Base-by-base conservation (phyloP, 768 basidiomycete genomes). In the Goffeauzyma gilvescens region DNA sequence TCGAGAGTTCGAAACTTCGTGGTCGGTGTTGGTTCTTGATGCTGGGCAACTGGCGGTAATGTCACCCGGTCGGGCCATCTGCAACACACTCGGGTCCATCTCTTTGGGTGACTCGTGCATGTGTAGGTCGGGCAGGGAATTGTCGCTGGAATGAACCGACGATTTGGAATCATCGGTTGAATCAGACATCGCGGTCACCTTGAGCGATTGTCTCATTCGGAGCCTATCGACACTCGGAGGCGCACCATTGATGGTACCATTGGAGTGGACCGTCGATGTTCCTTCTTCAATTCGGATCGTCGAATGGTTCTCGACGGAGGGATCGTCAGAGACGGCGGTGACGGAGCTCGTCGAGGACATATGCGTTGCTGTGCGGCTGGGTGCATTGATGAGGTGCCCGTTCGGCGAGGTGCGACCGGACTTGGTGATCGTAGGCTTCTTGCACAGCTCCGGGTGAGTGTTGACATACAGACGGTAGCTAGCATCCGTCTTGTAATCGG, bases 391-490 rank as follows among this genome's bases (percentile, higher is more conserved):
- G 21, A 10, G 27, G 18, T 4, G 9, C 22, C 23, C 41, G 2
- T 43, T 17, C 2, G 24, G 17, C 2, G 17, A 14, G 5, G 44
- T 2, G 44, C 30, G 13, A 40, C 26, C 14, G 27, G 28, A 7
- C n/a, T n/a, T n/a, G n/a, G n/a, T n/a, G n/a, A n/a, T n/a, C n/a
- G 57, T 55, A 10, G 67, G 64, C 43, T 65, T 62, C n/a, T 62
- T 64, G 50, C 68, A 72, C 27, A 93, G 69, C 61, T 93, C 87
- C 20, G 89, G 87, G 62, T 98, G 89, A 25, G 86, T 81, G 52
- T 79, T 72, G 50, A 95, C 79, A 58, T 93, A 98, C 6, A 85
- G 77, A 46, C 78, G 75, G 70, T 85, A 98, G 58, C 78, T 81
- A 43, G 81, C 74, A 61, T 96, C 93, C 14, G 76, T 76, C 72